phyloP scores from a whole-genome alignment of 2,329 filamentous ascomycete genomes.

The Phyllosticta citriasiana region DNA sequence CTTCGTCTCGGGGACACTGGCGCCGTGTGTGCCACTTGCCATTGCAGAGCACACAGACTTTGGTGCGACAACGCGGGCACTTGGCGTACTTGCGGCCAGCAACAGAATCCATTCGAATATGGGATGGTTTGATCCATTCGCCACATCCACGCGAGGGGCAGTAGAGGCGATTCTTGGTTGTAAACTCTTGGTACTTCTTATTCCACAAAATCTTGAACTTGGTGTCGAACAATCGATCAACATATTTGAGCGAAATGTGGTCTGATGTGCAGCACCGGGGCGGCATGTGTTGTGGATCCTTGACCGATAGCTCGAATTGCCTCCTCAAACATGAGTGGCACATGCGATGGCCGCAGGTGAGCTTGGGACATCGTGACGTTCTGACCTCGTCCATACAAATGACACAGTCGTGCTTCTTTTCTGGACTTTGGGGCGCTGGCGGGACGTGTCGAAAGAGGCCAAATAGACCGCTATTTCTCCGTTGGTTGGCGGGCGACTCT shows the following conservation, averaged over 20 bases:
- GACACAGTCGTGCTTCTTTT: constrained; percentile 18
- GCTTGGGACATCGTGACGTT: constrained; percentile 40
- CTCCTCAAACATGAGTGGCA: constrained; percentile 67
- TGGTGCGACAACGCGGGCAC: constrained; percentile 61
- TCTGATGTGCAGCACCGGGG: constrained; percentile 68
- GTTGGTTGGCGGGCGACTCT: constrained; percentile 13
- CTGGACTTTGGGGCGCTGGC: constrained; percentile 15
- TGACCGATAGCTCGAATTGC: constrained; percentile 64
- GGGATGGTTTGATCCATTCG: constrained; percentile 66
- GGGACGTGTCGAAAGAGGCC: constrained; percentile 22
- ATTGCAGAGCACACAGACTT: constrained; percentile 66
- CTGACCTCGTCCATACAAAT: not conserved
- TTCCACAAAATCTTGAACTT: constrained; percentile 75
- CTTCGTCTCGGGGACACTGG: constrained; percentile 64
- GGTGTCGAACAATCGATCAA: constrained; percentile 62
- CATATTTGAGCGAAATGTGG: constrained; percentile 64
- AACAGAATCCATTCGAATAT: constrained; percentile 46
- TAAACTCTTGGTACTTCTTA: constrained; percentile 66
- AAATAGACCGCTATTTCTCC: constrained; percentile 24
- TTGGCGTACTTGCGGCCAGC: constrained; percentile 52
- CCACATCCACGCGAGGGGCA: constrained; percentile 65
- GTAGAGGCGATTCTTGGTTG: constrained; percentile 64
- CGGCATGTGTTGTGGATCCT: constrained; percentile 73
- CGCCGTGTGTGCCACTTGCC: constrained; percentile 57
- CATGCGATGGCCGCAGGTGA: constrained; percentile 73